Evolutionary conservation across 2,329 filamentous ascomycete genomes (phyloP).

Genomic region (Teratosphaeria destructans): DNA sequence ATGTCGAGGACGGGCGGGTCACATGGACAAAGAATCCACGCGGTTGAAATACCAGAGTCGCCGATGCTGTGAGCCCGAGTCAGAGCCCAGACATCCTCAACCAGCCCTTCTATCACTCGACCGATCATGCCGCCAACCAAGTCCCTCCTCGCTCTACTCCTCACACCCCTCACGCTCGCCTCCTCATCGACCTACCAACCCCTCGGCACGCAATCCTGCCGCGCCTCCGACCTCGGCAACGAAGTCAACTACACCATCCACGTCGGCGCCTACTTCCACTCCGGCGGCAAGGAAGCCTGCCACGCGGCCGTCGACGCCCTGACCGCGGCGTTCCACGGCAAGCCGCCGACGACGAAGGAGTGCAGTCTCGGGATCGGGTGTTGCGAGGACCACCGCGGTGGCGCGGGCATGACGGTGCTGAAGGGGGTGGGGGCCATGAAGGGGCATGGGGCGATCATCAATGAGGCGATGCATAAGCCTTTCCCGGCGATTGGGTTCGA

Average conservation of each 20-base stretch:
- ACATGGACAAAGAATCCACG: no score
- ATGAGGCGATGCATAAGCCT: neutral
- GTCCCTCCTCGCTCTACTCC: neutral
- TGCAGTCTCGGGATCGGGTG: neutral
- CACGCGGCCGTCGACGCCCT: neutral
- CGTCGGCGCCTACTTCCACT: neutral
- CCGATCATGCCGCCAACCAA: neutral
- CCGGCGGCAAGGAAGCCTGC: neutral
- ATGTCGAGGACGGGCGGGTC: no score
- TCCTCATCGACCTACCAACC: neutral
- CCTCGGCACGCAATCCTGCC: neutral
- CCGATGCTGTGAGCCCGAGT: no score
- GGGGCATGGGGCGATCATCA: neutral
- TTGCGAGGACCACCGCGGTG: neutral
- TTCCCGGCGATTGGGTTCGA: neutral
- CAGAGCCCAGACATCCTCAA: no score
- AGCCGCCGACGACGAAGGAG: neutral
- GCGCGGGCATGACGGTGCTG: neutral
- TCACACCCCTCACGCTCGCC: neutral
- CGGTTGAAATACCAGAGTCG: no score
- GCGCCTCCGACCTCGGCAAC: neutral
- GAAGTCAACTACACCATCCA: neutral
- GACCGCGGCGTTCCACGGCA: neutral
- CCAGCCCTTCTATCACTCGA: no score
- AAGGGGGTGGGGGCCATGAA: neutral